Conservation (phyloP, 1,284 basidiomycete genomes). For the Pisolithus thermaeus region DNA sequence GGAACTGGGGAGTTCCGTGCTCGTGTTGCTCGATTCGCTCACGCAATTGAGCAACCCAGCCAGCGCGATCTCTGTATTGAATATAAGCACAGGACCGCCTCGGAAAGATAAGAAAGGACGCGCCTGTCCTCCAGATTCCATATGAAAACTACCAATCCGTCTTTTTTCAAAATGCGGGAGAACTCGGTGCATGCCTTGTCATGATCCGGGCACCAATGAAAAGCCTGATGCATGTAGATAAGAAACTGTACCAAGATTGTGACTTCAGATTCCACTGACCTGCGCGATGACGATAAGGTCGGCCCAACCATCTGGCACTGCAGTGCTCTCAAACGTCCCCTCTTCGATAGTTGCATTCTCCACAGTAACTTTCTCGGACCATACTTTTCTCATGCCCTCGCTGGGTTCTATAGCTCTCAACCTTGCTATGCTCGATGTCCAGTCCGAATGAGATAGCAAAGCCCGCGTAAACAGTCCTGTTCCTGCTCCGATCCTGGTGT, state of each 20-base stretch:
- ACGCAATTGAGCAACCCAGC: slow-evolving; percentile 67
- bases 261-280: slow-evolving; percentile 31
- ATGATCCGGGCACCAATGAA: slow-evolving; percentile 78
- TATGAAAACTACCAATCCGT: slow-evolving; percentile 58
- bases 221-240: slow-evolving; percentile 46
- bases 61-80: slow-evolving; percentile 43
- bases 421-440: slow-evolving; percentile 41
- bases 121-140: slow-evolving; percentile 80
- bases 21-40: slow-evolving; percentile 61
- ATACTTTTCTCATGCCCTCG: slow-evolving; percentile 63
- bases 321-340: slow-evolving; percentile 59
- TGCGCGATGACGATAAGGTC: slow-evolving; percentile 72
- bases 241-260: not conserved
- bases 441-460: slow-evolving; percentile 56
- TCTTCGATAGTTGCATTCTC: slow-evolving; percentile 44
- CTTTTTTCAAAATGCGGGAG: slow-evolving; percentile 62
- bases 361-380: slow-evolving; percentile 47
- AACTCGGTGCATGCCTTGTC: slow-evolving; percentile 61
- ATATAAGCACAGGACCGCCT: not conserved
- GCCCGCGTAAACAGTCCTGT: slow-evolving; percentile 80
- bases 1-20: slow-evolving; percentile 65
- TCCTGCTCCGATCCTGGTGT: slow-evolving; percentile 57
- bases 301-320: slow-evolving; percentile 61
- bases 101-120: slow-evolving; percentile 6
- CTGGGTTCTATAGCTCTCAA: slow-evolving; percentile 70